Base-by-base conservation (phyloP, 169 alveolate species). In the Cryptosporidium sp. region DNA sequence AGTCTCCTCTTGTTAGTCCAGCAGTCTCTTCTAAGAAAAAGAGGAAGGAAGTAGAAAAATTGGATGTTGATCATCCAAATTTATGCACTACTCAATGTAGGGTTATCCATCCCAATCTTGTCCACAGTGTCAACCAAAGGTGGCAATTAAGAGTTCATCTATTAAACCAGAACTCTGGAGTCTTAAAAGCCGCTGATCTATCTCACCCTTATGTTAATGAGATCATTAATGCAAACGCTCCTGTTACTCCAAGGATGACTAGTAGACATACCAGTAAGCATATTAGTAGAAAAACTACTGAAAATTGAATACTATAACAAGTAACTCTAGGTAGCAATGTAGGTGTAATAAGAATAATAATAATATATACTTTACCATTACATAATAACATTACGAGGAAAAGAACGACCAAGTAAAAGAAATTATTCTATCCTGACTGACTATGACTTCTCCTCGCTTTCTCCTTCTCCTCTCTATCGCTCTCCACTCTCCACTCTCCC, bases 131-230 rank as follows among this genome's bases (percentile, higher is more conserved):
- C 2, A 80, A 80, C 31, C 89, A 80, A 65, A 80, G 89, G 45
- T 80, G 89, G 89, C 89, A 80, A 39, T 26, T 80, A 10, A 80
- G 89, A 80, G 89, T 80, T 8, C 89, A 80, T 44, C 52, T 80
- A 26, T 45, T 80, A n/a, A 80, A 80, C 10, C 73, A 80, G 23
- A 80, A 80, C 29, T 62, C 75, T 21, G 60, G 80, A 26, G 52
- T 80, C 33, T 26, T 80, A 4, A 80, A 80, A 10, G 73, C 75
- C 16, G 89, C 89, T 3, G 89, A 80, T 62, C 37, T 80, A 10
- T 80, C 89, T 0, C 89, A 80, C 26, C 89, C 89, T 37, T 80
- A 80, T 37, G 89, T 80, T n/a, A 80, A 44, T 65, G 89, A 80
- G 35, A 80, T 80, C 61, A 65, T 80, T n/a, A 65, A 65, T 29